Evolutionary conservation across 2,329 filamentous ascomycete species (phyloP), one percentile per base, ranked within the genome.

Genomic region (Elsinoe batatas): DNA sequence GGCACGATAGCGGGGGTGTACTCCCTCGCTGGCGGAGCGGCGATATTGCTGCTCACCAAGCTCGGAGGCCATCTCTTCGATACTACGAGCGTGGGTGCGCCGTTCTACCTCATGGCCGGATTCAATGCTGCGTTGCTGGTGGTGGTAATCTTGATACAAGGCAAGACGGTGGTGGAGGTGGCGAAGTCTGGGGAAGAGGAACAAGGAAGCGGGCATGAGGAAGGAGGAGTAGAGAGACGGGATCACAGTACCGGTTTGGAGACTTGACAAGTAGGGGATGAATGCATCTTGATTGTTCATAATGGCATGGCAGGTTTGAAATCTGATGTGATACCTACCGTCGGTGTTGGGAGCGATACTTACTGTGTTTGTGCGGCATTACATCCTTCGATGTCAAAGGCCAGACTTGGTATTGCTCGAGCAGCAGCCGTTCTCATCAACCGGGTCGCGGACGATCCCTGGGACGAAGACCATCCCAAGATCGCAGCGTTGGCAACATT

Each of bases 1-100:
- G 93, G 93, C 11, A 91, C 88, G 12, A 93, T 98, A 61, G 91
- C 93, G 0, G 93, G 93, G 1, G 85, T 96, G 1, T 98, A 98
- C 70, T 94, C 88, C 54, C 81, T 95, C 60, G 90, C 86, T 56
- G 93, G 93, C 10, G 93, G 91, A 12, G 86, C 83, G 0, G 93
- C 91, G 0, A 98, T 98, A 53, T 70, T 98, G 55, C 71, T 97
- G 4, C 78, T 98, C 13, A 97, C 93, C 0, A 98, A 98, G 71
- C 69, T 93, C 3, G 93, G 93, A 11, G 93, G 93, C 0, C 81
- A 82, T 36, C 71, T 96, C 47, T 98, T 97, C 65, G 93, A 98
- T 68, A 76, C 71, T 17, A 74, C 83, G 54, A 84, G 84, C 1
- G 78, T 78, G 2, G 87, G 87, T 0, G 87, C 88, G 10, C 93